A percentile compares a stretch with the other conserved stretches of the same genome.
Evolutionary conservation across 2,329 filamentous ascomycete genomes (phyloP).

Genomic region (Akanthomyces dipterigenus): DNA sequence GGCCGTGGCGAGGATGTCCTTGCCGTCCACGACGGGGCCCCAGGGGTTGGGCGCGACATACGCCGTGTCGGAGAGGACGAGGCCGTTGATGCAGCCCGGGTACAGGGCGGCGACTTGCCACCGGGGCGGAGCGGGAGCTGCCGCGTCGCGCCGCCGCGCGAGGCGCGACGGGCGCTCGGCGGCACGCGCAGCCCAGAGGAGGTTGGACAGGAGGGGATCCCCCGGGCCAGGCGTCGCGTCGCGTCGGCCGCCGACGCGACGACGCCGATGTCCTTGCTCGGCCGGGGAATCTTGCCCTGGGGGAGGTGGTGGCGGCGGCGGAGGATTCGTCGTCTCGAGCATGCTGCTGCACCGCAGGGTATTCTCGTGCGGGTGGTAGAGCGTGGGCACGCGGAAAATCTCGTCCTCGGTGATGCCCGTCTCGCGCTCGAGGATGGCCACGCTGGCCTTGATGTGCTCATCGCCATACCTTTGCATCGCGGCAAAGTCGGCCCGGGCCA

Average conservation of each 20-base stretch:
- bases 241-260: too few species aligned
- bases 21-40: constrained; percentile 1
- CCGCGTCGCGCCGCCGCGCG: background rate
- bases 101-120: constrained; percentile 5
- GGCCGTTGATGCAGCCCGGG: constrained; percentile 18
- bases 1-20: background rate
- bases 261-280: too few species aligned
- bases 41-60: constrained; percentile 5
- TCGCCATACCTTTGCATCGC: constrained; percentile 12
- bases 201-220: background rate
- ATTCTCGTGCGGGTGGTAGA: constrained; percentile 13
- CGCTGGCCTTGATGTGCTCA: constrained; percentile 18
- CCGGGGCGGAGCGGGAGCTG: too few species aligned
- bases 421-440: constrained; percentile 19
- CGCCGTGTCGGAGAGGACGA: constrained; percentile 16
- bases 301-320: too few species aligned
- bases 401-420: constrained; percentile 20
- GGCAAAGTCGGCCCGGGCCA: constrained; percentile 12
- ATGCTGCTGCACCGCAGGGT: background rate
- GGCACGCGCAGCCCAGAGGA: background rate
- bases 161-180: background rate
- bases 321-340: too few species aligned
- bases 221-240: too few species aligned
- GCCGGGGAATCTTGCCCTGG: too few species aligned
- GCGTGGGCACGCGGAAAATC: constrained; percentile 17